Base-by-base conservation (phyloP, 441 rosid genomes). In the Metrosideros polymorpha region DNA sequence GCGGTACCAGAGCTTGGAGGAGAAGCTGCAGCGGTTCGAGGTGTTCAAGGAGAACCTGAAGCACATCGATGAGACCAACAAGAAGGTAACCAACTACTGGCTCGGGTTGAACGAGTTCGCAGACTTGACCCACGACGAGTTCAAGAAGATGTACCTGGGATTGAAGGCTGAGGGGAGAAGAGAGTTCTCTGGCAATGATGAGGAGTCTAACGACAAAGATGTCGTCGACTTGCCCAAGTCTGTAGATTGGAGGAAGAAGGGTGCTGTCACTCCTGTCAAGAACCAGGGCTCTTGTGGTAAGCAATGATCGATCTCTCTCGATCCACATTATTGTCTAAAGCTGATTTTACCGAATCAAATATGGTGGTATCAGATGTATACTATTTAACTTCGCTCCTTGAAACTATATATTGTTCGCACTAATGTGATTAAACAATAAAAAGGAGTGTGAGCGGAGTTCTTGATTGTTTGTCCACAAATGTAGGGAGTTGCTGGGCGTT, bases 401-500 rank as follows among this genome's bases (percentile, higher is more conserved):
- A 71, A 22, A 39, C 47, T 71, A 24, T 39, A 3, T 35, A 39
- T 22, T 6, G n/a, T 22, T 39, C 47, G 27, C 79, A 35, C 17
- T 71, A 2, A 35, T 12, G 45, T 66, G 35, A 66, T 24, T 35
- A 35, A 22, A 66, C 79, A 35, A 35, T 27, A 66, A 66, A 19
- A 66, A 35, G 43, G 47, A 66, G 27, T 4, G 45, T 5, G 4
- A 66, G n/a, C 9, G 47, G n/a, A 35, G 79, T 71, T 35, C 79
- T 71, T 71, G 79, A 50, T 50, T 8, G 54, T 12, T n/a, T 2
- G 6, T 39, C 18, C 8, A 55, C 45, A 7, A n/a, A 24, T 91
- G 59, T 93, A 96, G 99, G 99, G 71, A 97, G 99, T 88, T 97
- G 99, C 86, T 96, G 99, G 99, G 99, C 99, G 22, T 97, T 97